Evolutionary conservation across 2,329 filamentous ascomycete species (phyloP), one percentile per base, ranked within the genome.

Genomic region (Pseudocercospora crystallina): DNA sequence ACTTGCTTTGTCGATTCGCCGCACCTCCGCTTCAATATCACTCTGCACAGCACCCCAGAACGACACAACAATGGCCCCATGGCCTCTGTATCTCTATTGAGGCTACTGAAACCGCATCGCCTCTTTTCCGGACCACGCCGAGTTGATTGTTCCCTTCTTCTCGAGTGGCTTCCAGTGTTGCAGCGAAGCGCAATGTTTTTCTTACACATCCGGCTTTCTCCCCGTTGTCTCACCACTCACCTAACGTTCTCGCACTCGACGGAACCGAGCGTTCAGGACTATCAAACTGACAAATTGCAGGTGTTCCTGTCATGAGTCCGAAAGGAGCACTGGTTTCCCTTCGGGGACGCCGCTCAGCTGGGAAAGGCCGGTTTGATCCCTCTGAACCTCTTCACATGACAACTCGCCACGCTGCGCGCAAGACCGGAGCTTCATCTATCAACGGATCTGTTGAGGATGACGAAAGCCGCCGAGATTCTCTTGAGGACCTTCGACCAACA

Each of bases 301-400:
- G 20, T 7, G 20, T 7, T 26, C 7, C 39, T 43, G 42, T 36
- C 15, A 54, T 54, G 51, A 54, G 47, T 40, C 35, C 43, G 20
- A 43, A 37, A 30, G 20, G 20, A 26, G 20, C 20, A 7, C 20
- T 7, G 20, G 20, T 26, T 26, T 26, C 20, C 20, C 20, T 26
- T 26, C 20, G 20, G 20, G 20, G 20, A 4, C 20, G 20, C 20
- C 20, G 20, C 20, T 31, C 20, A 26, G 20, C 20, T 26, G 20
- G 20, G 20, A 26, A 26, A 26, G 63, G 64, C 40, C 63, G 72
- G 59, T 72, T 76, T 56, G 70, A 72, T 64, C 73, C 74, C 57
- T 73, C 73, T 53, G 69, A 71, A 65, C 72, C 73, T 46, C 66
- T 76, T 61, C 73, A 76, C 64, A 78, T 78, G 75, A 76, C 71